These are phyloP conservation scores for Edaphochlamys debaryana DNA, from an alignment of 139 green algal genomes.

Conservation along the genomic window DNA sequence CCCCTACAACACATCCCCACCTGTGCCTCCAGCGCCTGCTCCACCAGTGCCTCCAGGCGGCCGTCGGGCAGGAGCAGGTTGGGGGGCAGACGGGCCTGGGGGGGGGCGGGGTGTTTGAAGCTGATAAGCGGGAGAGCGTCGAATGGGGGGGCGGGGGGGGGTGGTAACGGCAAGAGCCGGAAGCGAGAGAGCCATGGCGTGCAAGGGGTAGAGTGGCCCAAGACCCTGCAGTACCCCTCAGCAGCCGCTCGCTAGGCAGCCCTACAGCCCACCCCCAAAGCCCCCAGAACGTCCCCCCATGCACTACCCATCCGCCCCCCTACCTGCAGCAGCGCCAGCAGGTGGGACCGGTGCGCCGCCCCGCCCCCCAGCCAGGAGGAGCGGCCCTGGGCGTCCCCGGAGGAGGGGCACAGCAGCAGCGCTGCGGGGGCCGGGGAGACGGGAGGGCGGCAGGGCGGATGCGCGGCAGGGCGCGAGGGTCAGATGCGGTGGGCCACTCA, in stretches of 20 bases:
- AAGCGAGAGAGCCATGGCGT: too few relatives aligned
- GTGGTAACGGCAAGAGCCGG: too few relatives aligned
- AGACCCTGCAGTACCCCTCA: background rate
- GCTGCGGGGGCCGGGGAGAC: constrained; percentile 26
- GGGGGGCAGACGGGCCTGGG: constrained; percentile 62
- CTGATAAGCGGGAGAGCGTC: too few relatives aligned
- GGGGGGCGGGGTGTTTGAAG: too few relatives aligned
- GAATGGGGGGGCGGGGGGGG: background rate
- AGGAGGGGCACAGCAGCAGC: constrained; percentile 50
- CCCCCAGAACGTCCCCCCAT: too few relatives aligned
- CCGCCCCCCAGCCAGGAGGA: constrained; percentile 50
- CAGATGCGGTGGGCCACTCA: too few relatives aligned
- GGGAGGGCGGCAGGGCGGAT: background rate
- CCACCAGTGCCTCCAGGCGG: constrained; percentile 78
- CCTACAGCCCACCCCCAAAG: too few relatives aligned
- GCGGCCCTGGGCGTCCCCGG: constrained; percentile 11
- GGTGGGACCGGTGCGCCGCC: constrained; percentile 6
- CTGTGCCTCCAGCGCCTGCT: constrained; percentile 78
- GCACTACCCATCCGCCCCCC: too few relatives aligned
- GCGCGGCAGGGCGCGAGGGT: too few relatives aligned
- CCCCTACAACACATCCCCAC: constrained; percentile 6
- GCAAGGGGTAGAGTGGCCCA: too few relatives aligned
- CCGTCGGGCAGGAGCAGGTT: constrained; percentile 74
- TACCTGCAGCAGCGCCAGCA: constrained; percentile 54
- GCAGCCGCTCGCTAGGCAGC: background rate